A percentile compares a stretch with the other conserved stretches of the same genome.
Conservation (phyloP, 1,284 basidiomycete species). For the Cystobasidium slooffiae region DNA sequence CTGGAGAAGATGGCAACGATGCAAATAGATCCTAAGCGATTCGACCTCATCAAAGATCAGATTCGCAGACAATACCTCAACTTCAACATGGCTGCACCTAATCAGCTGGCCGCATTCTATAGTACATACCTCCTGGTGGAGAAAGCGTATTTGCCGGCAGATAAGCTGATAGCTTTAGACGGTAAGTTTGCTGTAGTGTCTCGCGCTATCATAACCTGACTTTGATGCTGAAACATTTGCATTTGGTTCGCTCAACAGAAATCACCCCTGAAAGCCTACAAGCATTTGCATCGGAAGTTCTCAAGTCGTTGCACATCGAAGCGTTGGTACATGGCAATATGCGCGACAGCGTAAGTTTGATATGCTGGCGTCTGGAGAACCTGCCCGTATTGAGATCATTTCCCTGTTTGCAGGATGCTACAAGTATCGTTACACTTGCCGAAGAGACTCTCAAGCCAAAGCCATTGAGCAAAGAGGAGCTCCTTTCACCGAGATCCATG, state of each 20-base stretch:
- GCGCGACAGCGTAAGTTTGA: conserved; percentile 62
- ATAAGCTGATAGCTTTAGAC: conserved; percentile 77
- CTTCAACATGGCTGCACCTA: conserved; percentile 83
- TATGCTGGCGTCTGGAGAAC: neutral
- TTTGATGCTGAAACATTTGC: neutral
- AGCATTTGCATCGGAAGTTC: conserved; percentile 67
- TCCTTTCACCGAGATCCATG: conserved; percentile 67
- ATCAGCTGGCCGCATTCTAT: conserved; percentile 79
- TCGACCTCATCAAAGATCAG: conserved; percentile 86
- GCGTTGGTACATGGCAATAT: conserved; percentile 87
- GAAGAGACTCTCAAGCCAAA: conserved; percentile 71
- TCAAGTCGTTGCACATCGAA: conserved; percentile 73
- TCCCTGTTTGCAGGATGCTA: conserved; percentile 65
- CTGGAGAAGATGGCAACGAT: conserved; percentile 73
- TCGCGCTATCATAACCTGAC: conserved; percentile 2
- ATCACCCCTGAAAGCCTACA: conserved; percentile 75
- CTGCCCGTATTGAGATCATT: conserved; percentile 54
- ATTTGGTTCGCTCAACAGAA: conserved; percentile 58
- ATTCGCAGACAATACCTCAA: conserved; percentile 78
- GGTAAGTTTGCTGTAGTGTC: conserved; percentile 62
- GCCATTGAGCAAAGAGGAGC: conserved; percentile 64
- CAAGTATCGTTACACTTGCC: conserved; percentile 70
- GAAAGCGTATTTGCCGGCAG: conserved; percentile 75
- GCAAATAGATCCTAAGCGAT: conserved; percentile 71
- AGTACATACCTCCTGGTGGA: conserved; percentile 72